Evolutionary conservation across 139 green algal genomes (phyloP).

Genomic region (Prasinococcaceae sp.): DNA sequence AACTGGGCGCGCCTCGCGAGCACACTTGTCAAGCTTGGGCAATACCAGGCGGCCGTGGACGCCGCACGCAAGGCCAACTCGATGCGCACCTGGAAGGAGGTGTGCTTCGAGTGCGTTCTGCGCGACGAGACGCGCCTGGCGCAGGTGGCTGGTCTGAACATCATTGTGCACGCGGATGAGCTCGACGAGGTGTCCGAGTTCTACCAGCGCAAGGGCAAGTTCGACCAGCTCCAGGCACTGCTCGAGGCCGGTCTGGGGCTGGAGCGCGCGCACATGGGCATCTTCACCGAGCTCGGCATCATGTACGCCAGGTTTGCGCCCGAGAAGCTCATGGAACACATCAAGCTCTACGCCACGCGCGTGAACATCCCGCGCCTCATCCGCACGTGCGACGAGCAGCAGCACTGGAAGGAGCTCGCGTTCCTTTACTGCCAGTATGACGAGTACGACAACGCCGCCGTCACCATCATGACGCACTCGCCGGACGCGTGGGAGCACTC

Average conservation of each 20-base stretch:
- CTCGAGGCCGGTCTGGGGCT: constrained; percentile 93
- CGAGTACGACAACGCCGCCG: constrained; percentile 93
- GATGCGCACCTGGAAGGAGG: constrained; percentile 89
- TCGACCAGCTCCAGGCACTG: constrained; percentile 84
- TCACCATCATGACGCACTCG: constrained; percentile 86
- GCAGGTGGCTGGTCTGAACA: constrained; percentile 93
- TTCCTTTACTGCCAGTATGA: constrained; percentile 96
- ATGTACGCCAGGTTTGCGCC: constrained; percentile 71
- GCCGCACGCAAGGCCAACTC: constrained; percentile 93
- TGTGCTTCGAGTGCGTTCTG: constrained; percentile 94
- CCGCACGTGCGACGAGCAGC: constrained; percentile 76
- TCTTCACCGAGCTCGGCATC: constrained; percentile 96
- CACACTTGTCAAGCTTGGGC: constrained; percentile 75
- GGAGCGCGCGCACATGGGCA: constrained; percentile 98
- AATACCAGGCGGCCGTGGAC: constrained; percentile 86
- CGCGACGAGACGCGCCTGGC: constrained; percentile 86
- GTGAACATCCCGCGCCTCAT: constrained; percentile 98
- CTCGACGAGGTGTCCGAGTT: constrained; percentile 85
- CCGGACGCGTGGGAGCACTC: constrained; percentile 92
- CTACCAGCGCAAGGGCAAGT: constrained; percentile 82
- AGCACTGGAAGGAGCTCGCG: constrained; percentile 91
- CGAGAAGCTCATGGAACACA: constrained; percentile 95
- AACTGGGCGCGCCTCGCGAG: constrained; percentile 84
- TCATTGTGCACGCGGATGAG: constrained; percentile 98
- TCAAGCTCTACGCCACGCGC: constrained; percentile 91